Conservation (phyloP, 202 grass and related monocot species). For the Zizania palustris region DNA sequence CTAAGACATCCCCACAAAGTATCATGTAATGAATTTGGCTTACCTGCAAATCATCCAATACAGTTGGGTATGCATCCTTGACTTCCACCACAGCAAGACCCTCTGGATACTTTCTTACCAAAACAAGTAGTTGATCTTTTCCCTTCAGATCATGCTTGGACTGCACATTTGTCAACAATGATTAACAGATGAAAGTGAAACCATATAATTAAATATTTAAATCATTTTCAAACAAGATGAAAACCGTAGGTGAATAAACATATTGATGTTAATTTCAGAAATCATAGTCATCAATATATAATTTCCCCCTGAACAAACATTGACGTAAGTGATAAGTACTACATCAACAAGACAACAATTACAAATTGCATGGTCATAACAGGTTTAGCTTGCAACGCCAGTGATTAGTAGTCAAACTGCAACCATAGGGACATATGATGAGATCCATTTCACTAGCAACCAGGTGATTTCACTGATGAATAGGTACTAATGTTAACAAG, state of each 20-base stretch:
- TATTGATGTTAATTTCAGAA: neutral
- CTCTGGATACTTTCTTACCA: slow-evolving; percentile 61
- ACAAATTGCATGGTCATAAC: neutral
- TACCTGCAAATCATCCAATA: slow-evolving; percentile 83
- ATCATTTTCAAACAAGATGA: slow-evolving; percentile 26
- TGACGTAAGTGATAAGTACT: neutral
- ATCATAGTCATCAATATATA: slow-evolving; percentile 8
- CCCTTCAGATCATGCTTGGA: slow-evolving; percentile 88
- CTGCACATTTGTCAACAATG: slow-evolving; percentile 46
- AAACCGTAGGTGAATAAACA: neutral
- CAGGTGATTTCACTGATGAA: neutral
- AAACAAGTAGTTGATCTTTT: slow-evolving; percentile 80
- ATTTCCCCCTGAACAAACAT: neutral
- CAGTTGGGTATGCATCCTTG: slow-evolving; percentile 81
- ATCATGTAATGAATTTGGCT: neutral
- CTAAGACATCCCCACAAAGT: neutral
- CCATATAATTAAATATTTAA: slow-evolving; percentile 1
- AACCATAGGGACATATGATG: neutral
- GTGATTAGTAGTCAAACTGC: neutral
- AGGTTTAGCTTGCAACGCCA: neutral
- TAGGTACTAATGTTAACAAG: neutral
- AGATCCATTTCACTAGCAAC: too few species aligned
- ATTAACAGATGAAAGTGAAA: slow-evolving; percentile 3
- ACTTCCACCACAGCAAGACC: slow-evolving; percentile 87
- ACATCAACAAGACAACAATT: slow-evolving; percentile 18